phyloP scores from a whole-genome alignment of 768 basidiomycete genomes.

The Hortiboletus flavorubellus region DNA sequence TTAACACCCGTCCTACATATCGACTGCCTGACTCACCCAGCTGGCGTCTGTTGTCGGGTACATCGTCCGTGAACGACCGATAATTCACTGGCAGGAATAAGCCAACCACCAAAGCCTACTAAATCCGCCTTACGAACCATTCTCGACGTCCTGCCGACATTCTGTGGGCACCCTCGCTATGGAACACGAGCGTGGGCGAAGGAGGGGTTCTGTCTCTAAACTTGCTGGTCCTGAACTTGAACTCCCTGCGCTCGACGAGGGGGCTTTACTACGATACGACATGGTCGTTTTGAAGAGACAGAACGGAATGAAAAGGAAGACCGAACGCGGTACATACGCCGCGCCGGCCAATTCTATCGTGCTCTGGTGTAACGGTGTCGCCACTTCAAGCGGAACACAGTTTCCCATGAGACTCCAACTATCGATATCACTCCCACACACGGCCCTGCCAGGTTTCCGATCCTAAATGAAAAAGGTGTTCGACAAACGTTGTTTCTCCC shows the following conservation, averaged over 20 bases:
- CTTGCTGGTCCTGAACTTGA: background rate
- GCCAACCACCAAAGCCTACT: background rate
- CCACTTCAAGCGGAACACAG: too few relatives aligned
- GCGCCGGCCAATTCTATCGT: too few relatives aligned
- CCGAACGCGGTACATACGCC: background rate
- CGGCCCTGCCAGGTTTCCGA: too few relatives aligned
- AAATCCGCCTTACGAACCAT: slow-evolving; percentile 11
- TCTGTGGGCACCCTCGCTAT: background rate
- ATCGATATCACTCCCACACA: too few relatives aligned
- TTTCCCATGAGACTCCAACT: too few relatives aligned
- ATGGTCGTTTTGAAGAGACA: background rate
- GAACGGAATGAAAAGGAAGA: background rate
- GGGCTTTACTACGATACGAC: background rate
- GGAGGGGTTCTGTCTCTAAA: slow-evolving; percentile 24
- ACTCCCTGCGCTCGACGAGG: background rate
- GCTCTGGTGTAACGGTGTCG: too few relatives aligned
- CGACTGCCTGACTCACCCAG: slow-evolving; percentile 39
- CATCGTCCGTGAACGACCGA: slow-evolving; percentile 36
- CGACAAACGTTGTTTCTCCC: too few relatives aligned
- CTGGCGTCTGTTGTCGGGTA: slow-evolving; percentile 46
- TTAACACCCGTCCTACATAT: background rate
- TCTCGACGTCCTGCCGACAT: background rate
- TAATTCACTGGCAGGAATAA: slow-evolving; percentile 5
- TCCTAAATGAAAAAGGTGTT: too few relatives aligned
- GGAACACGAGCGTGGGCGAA: slow-evolving; percentile 1